Percentiles rank a stretch among this genome's conserved stretches.
Conservation (phyloP, 1,284 basidiomycete genomes). For the Apiotrichum domesticum region DNA sequence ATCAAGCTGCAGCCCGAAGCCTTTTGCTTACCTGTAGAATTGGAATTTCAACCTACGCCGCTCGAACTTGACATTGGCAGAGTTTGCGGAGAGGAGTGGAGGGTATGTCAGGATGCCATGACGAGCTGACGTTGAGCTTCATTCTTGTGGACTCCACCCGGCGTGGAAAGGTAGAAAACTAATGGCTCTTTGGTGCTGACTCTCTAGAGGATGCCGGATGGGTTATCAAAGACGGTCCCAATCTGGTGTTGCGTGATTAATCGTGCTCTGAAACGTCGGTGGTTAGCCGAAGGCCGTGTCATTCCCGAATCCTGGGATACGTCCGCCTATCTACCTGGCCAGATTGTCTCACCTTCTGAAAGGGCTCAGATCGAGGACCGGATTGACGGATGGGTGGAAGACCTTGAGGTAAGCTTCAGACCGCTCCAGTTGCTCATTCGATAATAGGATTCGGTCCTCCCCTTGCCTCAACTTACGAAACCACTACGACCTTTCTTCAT, state of each 20-base stretch:
- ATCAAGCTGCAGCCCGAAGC: background rate
- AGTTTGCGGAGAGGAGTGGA: slow-evolving; percentile 53
- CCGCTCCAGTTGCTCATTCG: background rate
- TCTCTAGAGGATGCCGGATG: slow-evolving; percentile 73
- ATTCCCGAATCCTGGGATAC: slow-evolving; percentile 29
- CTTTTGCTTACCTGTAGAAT: slow-evolving; percentile 39
- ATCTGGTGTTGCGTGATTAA: slow-evolving; percentile 95
- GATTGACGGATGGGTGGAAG: slow-evolving; percentile 60
- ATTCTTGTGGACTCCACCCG: slow-evolving; percentile 89
- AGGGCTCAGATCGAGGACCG: slow-evolving; percentile 51
- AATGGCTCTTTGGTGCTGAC: background rate
- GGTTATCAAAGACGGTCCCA: slow-evolving; percentile 87
- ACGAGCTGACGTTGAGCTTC: slow-evolving; percentile 52
- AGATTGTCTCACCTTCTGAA: slow-evolving; percentile 43
- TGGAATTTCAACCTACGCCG: slow-evolving; percentile 83
- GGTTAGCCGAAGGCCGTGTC: background rate
- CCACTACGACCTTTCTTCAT: slow-evolving; percentile 47
- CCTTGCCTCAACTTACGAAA: slow-evolving; percentile 33
- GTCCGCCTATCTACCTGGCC: slow-evolving; percentile 36
- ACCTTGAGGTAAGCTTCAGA: slow-evolving; percentile 51
- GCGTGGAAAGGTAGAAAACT: slow-evolving; percentile 61
- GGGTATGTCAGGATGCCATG: slow-evolving; percentile 52
- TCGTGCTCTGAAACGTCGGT: slow-evolving; percentile 52
- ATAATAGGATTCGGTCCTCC: slow-evolving; percentile 36
- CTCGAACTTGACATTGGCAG: slow-evolving; percentile 75